Conservation (phyloP, 371 early-diverging fungal genomes). For the Mortierella sp. region DNA sequence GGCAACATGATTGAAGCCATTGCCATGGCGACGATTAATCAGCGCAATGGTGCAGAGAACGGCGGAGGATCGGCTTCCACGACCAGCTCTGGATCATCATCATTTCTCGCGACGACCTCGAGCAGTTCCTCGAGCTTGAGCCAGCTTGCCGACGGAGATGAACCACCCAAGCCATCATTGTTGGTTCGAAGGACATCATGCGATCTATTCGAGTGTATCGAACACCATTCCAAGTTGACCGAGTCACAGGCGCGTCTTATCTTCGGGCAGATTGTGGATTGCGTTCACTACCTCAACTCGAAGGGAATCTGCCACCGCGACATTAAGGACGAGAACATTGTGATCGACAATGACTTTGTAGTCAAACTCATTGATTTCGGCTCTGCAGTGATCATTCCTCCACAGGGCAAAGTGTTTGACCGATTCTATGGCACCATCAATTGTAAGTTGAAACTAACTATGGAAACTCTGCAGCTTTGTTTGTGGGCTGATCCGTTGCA, state of each 20-base stretch:
- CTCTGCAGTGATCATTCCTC: constrained; percentile 68
- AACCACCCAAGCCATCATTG: constrained; percentile 40
- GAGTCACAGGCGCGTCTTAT: constrained; percentile 69
- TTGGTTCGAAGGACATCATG: constrained; percentile 64
- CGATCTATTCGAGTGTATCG: constrained; percentile 86
- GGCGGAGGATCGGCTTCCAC: constrained; percentile 22
- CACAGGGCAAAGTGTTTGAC: constrained; percentile 60
- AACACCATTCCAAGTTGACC: constrained; percentile 68
- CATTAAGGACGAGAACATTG: constrained; percentile 81
- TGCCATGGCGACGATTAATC: constrained; percentile 46
- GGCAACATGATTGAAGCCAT: constrained; percentile 35
- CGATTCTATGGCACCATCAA: constrained; percentile 75
- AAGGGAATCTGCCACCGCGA: constrained; percentile 68
- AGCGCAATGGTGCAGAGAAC: constrained; percentile 10
- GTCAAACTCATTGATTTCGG: constrained; percentile 89
- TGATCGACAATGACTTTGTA: constrained; percentile 73
- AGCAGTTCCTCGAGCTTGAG: constrained; percentile 25
- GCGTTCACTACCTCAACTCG: constrained; percentile 69
- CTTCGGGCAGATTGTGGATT: constrained; percentile 76
- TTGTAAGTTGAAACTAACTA: constrained; percentile 21
- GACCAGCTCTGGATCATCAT: constrained; percentile 19
- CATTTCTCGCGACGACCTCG: constrained; percentile 13
- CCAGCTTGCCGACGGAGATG: constrained; percentile 18
- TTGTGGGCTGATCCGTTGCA: no score
- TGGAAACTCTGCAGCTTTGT: no score